Base-by-base conservation (phyloP, 2,329 filamentous ascomycete genomes). In the Exophiala sp. region DNA sequence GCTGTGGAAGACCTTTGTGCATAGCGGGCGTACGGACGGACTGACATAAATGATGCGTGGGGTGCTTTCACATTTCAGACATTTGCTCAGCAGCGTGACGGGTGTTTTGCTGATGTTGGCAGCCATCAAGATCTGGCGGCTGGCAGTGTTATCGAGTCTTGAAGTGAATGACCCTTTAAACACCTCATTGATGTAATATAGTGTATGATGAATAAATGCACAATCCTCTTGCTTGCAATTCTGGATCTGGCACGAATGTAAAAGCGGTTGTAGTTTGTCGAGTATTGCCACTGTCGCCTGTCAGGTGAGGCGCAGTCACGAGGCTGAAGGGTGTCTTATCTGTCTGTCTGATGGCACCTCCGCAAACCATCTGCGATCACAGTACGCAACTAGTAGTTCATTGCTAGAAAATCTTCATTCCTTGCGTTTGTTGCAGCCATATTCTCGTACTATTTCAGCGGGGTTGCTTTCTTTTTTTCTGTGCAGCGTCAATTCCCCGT, bases 11-110 rank as follows among this genome's bases (percentile, higher is more conserved):
- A 46, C 41, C 21, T 48, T 24, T 51, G 23, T 45, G 58, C 58
- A 56, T 58, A 56, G 53, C 54, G 53, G 56, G 58, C 52, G 56
- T 44, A 43, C 19, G 3, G 34, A 27, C 40, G 48, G 54, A 27
- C 40, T 44, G 54, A 39, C 37, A 50, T 43, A 48, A 45, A 46
- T 29, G 43, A 19, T 13, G 29, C 14, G 27, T 23, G 46, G 39
- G n/a, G 35, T 18, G 34, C 24, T 32, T 42, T 19, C 16, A 3
- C 35, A 35, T 30, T 23, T 10, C 10, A 29, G 44, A 30, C 38
- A 43, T 9, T 39, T 37, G 24, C 27, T 23, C 32, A 38, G 16
- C 46, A 23, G 32, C 39, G 9, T 14, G 47, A 44, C 11, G 22
- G 37, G 14, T n/a, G 9, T n/a, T 43, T 32, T 24, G 38, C 10